Percentiles rank a stretch among this genome's conserved stretches.
phyloP scores from a whole-genome alignment of 2,329 filamentous ascomycete species.

The Atkinsonella hypoxylon region DNA sequence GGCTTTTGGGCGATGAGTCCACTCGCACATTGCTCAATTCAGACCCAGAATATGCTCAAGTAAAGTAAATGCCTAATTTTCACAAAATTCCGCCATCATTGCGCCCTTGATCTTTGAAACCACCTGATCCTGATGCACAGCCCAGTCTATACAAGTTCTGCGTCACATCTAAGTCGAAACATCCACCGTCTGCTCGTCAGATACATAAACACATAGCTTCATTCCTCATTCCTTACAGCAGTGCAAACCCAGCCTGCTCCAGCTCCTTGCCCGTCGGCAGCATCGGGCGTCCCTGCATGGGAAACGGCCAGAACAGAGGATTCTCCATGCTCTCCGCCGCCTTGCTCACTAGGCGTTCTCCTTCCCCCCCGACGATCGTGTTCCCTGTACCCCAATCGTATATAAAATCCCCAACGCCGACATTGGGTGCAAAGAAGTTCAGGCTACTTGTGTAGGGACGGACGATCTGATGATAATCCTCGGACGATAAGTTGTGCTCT shows the following conservation, averaged over 20 bases:
- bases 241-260: conserved; percentile 39
- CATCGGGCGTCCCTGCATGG: conserved; percentile 46
- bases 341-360: conserved; percentile 11
- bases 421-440: conserved; percentile 44
- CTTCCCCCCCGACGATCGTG: conserved; percentile 8
- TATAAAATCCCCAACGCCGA: conserved; percentile 35
- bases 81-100: too few relatives aligned
- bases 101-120: neutral
- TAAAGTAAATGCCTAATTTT: too few relatives aligned
- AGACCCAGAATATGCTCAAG: too few relatives aligned
- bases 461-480: conserved; percentile 30
- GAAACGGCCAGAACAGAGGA: conserved; percentile 49
- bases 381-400: conserved; percentile 29
- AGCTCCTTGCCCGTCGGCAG: conserved; percentile 34
- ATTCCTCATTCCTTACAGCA: conserved; percentile 13
- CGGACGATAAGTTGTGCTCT: conserved; percentile 15
- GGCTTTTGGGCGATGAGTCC: too few relatives aligned
- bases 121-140: neutral
- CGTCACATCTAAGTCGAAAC: too few relatives aligned
- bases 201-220: neutral
- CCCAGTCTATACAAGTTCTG: too few relatives aligned
- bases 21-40: too few relatives aligned
- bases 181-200: too few relatives aligned
- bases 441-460: conserved; percentile 38
- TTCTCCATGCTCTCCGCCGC: conserved; percentile 33